Percentiles rank a stretch among this genome's conserved stretches.
Evolutionary conservation across 805 yeast species (phyloP).

Genomic region (Lipomyces sp.): DNA sequence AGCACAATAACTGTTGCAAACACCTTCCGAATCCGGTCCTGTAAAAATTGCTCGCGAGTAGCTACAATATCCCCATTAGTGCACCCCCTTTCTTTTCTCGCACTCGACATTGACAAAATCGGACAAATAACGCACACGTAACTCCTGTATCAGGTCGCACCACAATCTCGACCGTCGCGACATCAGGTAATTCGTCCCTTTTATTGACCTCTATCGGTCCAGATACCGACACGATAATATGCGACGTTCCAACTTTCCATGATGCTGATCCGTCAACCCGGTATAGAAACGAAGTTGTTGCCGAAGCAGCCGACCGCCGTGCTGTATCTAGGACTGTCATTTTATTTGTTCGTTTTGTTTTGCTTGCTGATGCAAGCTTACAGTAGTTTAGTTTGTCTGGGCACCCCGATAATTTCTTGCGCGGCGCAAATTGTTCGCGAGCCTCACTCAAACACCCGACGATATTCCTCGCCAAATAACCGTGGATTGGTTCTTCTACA

Average conservation of each 20-base stretch:
- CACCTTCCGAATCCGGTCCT: slow-evolving; percentile 68
- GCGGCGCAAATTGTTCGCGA: too few species aligned
- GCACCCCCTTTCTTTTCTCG: not conserved
- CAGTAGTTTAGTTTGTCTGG: too few species aligned
- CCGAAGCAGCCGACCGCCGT: not conserved
- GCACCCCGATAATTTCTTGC: too few species aligned
- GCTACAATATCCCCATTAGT: slow-evolving; percentile 37
- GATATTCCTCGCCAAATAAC: too few species aligned
- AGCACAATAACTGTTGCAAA: slow-evolving; percentile 65
- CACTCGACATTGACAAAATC: not conserved
- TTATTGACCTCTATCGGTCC: slow-evolving; percentile 89
- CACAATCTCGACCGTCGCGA: slow-evolving; percentile 74
- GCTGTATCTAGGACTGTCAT: not conserved
- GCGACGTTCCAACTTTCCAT: slow-evolving; percentile 31
- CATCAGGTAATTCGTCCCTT: slow-evolving; percentile 82
- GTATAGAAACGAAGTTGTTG: slow-evolving; percentile 21
- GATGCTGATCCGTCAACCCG: slow-evolving; percentile 36
- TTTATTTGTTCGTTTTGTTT: not conserved
- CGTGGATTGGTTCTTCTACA: not conserved
- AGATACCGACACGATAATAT: slow-evolving; percentile 72
- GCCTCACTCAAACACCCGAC: too few species aligned
- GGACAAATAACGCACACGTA: slow-evolving; percentile 49
- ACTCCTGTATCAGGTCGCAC: slow-evolving; percentile 80
- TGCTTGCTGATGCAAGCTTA: not conserved
- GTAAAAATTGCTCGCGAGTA: slow-evolving; percentile 76